Evolutionary conservation across 1,284 basidiomycete species (phyloP).

Genomic region (Xanthoconium separans): DNA sequence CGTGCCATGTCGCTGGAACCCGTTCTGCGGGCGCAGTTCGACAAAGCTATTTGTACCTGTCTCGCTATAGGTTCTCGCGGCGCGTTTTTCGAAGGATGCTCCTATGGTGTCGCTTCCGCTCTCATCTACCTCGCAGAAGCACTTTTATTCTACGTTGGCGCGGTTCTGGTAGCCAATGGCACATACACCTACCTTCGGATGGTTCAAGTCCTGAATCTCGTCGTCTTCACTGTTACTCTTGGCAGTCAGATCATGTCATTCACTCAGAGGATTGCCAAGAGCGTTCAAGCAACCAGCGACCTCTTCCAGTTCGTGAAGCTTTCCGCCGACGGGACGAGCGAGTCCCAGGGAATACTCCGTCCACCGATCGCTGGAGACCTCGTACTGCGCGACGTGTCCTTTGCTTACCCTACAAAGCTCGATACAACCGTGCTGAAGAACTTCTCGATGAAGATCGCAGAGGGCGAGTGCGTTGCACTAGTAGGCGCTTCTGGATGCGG

Average conservation of each 20-base stretch:
- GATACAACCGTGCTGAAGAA: slow-evolving; percentile 69
- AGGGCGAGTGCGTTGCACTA: slow-evolving; percentile 83
- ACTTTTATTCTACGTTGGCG: slow-evolving; percentile 87
- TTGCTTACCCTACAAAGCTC: slow-evolving; percentile 82
- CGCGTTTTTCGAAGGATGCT: slow-evolving; percentile 83
- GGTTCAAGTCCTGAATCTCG: slow-evolving; percentile 87
- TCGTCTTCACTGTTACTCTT: slow-evolving; percentile 93
- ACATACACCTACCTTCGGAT: slow-evolving; percentile 85
- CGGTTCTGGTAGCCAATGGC: slow-evolving; percentile 78
- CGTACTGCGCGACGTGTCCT: slow-evolving; percentile 69
- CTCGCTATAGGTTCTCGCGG: slow-evolving; percentile 70
- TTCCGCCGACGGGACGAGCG: slow-evolving; percentile 53
- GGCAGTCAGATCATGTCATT: slow-evolving; percentile 87
- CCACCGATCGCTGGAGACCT: slow-evolving; percentile 71
- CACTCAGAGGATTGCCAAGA: slow-evolving; percentile 79
- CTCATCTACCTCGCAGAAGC: slow-evolving; percentile 90
- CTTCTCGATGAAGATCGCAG: slow-evolving; percentile 60
- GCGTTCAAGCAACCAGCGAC: slow-evolving; percentile 77
- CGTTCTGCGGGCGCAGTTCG: slow-evolving; percentile 72
- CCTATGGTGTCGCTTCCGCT: slow-evolving; percentile 76
- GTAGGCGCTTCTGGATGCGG: slow-evolving; percentile 89
- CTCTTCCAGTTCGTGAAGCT: slow-evolving; percentile 71
- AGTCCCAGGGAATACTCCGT: slow-evolving; percentile 65
- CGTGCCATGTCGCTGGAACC: slow-evolving; percentile 87
- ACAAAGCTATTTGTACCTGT: slow-evolving; percentile 58